A percentile compares a stretch with the other conserved stretches of the same genome.
Conservation (phyloP, 108 stramenopile species). For the Cyclotella distinguenda region DNA sequence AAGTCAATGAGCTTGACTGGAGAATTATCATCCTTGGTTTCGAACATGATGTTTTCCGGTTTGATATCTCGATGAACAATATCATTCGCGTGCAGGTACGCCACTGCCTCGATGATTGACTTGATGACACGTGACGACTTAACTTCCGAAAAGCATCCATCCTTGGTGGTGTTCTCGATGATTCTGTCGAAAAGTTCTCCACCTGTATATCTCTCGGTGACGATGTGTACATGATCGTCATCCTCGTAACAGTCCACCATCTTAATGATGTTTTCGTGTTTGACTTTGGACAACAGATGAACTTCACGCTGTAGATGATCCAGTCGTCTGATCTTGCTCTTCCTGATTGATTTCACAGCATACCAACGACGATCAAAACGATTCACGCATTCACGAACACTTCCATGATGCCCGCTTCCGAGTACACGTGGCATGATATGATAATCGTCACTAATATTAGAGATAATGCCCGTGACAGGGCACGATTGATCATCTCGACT, state of each 20-base stretch:
- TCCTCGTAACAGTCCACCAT: slow-evolving; percentile 24
- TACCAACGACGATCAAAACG: slow-evolving; percentile 32
- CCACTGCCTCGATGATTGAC: slow-evolving; percentile 48
- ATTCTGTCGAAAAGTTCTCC: slow-evolving; percentile 62
- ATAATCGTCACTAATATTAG: slow-evolving; percentile 10
- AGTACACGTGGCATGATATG: slow-evolving; percentile 8
- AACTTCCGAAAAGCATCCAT: slow-evolving; percentile 41
- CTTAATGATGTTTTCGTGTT: slow-evolving; percentile 7
- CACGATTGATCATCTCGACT: not conserved
- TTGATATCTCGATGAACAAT: slow-evolving; percentile 74
- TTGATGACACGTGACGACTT: slow-evolving; percentile 44
- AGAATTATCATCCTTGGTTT: not conserved
- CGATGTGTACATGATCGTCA: slow-evolving; percentile 40
- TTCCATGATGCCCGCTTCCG: slow-evolving; percentile 17
- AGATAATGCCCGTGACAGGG: not conserved
- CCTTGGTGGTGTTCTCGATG: slow-evolving; percentile 1
- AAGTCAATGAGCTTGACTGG: slow-evolving; percentile 64
- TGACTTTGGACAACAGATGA: not conserved
- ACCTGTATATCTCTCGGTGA: slow-evolving; percentile 63
- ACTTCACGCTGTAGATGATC: slow-evolving; percentile 26
- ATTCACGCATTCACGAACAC: slow-evolving; percentile 24
- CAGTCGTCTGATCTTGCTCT: slow-evolving; percentile 26
- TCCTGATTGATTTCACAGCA: slow-evolving; percentile 62
- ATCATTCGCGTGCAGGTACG: slow-evolving; percentile 54
- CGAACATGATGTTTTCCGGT: slow-evolving; percentile 57